Conservation (phyloP, 331 rosid species). For the Stylosanthes scabra region DNA sequence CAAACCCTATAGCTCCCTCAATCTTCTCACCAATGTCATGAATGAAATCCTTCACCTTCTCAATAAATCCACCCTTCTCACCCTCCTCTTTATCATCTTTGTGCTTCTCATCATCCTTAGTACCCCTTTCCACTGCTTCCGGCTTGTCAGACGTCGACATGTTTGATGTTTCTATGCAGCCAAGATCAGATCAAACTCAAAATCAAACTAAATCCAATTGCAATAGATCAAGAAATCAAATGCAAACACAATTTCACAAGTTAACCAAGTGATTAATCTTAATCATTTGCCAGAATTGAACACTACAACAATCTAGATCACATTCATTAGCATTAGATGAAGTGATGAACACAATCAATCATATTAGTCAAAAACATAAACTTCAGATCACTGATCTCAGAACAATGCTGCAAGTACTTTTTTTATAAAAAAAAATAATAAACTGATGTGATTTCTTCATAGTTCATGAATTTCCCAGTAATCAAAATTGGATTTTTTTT, state of each 20-base stretch:
- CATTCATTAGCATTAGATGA: constrained; percentile 4
- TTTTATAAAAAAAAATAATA: neutral
- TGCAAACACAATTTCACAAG: constrained; percentile 21
- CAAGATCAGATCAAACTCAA: constrained; percentile 24
- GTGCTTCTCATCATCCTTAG: constrained; percentile 55
- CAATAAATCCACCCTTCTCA: constrained; percentile 73
- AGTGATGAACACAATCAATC: neutral
- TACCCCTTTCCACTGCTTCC: constrained; percentile 65
- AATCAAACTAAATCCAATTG: constrained; percentile 33
- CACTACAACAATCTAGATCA: constrained; percentile 28
- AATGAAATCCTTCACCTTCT: constrained; percentile 93
- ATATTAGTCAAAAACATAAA: constrained; percentile 15
- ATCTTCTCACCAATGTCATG: constrained; percentile 96
- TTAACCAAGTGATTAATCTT: neutral
- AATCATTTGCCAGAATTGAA: constrained; percentile 11
- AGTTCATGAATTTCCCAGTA: neutral
- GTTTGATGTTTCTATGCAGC: constrained; percentile 31
- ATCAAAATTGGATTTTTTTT: neutral
- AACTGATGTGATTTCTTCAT: neutral
- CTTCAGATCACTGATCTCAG: constrained; percentile 37
- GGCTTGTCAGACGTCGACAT: constrained; percentile 79
- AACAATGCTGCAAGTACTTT: constrained; percentile 20
- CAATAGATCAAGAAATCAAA: constrained; percentile 18
- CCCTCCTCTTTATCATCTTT: constrained; percentile 62
- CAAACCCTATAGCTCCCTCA: constrained; percentile 82